Conservation (phyloP, 1,284 basidiomycete genomes). For the Moesziomyces parantarcticus region DNA sequence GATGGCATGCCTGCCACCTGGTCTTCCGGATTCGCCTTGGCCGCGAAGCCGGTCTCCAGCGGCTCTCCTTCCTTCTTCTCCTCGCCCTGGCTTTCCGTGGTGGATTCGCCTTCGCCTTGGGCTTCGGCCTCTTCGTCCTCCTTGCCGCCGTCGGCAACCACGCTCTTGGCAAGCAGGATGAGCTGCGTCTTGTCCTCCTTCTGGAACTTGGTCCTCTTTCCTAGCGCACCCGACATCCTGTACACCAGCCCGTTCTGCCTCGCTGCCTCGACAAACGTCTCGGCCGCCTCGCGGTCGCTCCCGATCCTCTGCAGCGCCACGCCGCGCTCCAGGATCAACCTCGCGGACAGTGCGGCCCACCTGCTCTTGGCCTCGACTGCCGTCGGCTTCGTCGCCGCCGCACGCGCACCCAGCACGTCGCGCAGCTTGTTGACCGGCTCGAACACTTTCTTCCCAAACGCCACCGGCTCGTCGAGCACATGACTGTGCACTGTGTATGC, state of each 20-base stretch:
- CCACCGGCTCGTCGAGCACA: constrained; percentile 85
- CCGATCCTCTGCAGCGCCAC: constrained; percentile 79
- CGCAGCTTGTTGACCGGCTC: constrained; percentile 72
- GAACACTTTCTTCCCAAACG: constrained; percentile 73
- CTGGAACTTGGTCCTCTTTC: constrained; percentile 95
- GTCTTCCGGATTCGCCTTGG: constrained; percentile 47
- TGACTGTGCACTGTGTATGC: constrained; percentile 80
- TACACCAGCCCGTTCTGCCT: constrained; percentile 83
- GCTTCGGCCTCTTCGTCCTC: constrained; percentile 40
- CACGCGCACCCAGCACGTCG: constrained; percentile 48
- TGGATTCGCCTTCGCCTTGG: constrained; percentile 30
- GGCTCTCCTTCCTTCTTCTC: constrained; percentile 18
- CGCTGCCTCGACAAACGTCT: constrained; percentile 83
- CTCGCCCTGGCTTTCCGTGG: constrained; percentile 26
- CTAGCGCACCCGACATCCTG: constrained; percentile 90
- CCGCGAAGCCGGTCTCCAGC: constrained; percentile 47
- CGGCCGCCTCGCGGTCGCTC: constrained; percentile 82
- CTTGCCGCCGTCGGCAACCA: constrained; percentile 47
- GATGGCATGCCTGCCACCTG: constrained; percentile 73
- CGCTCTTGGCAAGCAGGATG: constrained; percentile 88
- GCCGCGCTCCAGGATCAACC: constrained; percentile 82
- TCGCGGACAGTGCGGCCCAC: constrained; percentile 76
- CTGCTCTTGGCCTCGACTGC: constrained; percentile 9
- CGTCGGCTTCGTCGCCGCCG: constrained; percentile 60
- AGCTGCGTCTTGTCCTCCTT: constrained; percentile 86